These are phyloP conservation scores for Apophysomyces variabilis DNA, from an alignment of 371 early-diverging fungal species.

Conservation along the genomic window DNA sequence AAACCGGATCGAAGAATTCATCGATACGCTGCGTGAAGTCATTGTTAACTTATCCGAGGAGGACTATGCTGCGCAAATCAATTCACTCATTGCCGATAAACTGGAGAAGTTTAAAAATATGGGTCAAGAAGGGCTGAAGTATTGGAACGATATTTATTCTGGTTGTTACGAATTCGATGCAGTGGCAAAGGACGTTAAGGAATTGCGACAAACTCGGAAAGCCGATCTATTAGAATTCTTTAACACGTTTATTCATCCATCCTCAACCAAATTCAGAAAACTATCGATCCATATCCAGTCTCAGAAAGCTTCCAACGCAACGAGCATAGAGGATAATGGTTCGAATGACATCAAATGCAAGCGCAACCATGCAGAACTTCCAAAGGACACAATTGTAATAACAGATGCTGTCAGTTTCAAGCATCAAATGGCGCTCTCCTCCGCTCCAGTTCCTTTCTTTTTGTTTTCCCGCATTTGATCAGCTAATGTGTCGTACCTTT, in stretches of 20 bases:
- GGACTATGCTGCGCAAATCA: conserved; percentile 77
- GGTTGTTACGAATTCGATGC: conserved; percentile 88
- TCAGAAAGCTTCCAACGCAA: conserved; percentile 43
- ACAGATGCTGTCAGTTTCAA: conserved; percentile 62
- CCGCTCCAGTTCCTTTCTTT: conserved; percentile 60
- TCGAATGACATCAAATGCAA: too few species aligned
- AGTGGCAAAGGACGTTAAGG: conserved; percentile 55
- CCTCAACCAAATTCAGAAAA: conserved; percentile 57
- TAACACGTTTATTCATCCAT: conserved; percentile 56
- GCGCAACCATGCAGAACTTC: conserved; percentile 37
- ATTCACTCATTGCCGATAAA: conserved; percentile 70
- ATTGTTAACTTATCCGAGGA: conserved; percentile 69
- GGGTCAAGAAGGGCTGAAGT: conserved; percentile 72
- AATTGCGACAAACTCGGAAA: conserved; percentile 56
- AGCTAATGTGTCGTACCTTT: background rate
- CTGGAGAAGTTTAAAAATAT: conserved; percentile 86
- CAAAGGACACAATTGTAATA: conserved; percentile 45
- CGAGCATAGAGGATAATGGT: conserved; percentile 22
- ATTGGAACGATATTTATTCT: conserved; percentile 78
- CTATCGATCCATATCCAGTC: conserved; percentile 72
- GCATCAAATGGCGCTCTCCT: conserved; percentile 58
- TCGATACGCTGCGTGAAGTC: conserved; percentile 55
- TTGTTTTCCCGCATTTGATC: conserved; percentile 32
- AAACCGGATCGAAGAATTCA: conserved; percentile 76
- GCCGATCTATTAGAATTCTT: conserved; percentile 62